These are phyloP conservation scores for Citrus inodora DNA, from an alignment of 345 rosid genomes.

Conservation along the genomic window DNA sequence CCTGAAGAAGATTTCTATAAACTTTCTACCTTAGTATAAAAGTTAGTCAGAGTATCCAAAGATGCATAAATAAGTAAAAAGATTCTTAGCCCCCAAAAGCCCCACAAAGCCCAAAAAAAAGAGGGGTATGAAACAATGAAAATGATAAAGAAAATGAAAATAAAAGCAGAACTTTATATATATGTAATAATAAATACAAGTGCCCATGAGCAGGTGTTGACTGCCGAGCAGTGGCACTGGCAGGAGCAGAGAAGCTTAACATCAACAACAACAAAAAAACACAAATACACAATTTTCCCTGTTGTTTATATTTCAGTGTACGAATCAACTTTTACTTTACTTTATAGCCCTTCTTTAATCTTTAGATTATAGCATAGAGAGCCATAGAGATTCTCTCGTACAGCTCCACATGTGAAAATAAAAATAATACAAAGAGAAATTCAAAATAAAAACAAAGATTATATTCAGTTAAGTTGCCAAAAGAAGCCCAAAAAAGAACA, in stretches of 20 bases:
- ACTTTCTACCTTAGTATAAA: constrained; percentile 8
- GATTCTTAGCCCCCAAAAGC: neutral
- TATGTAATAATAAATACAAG: constrained; percentile 13
- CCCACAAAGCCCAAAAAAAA: constrained; percentile 9
- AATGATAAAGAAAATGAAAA: neutral
- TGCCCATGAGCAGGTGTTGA: constrained; percentile 17
- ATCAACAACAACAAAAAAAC: neutral
- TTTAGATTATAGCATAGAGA: constrained; percentile 1
- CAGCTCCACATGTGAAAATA: constrained; percentile 25
- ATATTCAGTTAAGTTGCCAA: constrained; percentile 22
- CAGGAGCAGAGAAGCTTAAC: neutral
- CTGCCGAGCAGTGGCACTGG: neutral
- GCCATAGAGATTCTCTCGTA: constrained; percentile 49
- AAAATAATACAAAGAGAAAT: neutral
- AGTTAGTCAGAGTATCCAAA: constrained; percentile 39
- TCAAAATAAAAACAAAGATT: constrained; percentile 6
- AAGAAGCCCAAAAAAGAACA: neutral
- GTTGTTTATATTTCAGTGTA: constrained; percentile 26
- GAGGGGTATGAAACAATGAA: neutral
- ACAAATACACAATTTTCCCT: neutral
- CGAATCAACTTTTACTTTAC: constrained; percentile 5
- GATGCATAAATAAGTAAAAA: constrained; percentile 1
- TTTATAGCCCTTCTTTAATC: neutral
- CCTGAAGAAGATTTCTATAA: neutral
- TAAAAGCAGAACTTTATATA: neutral